Conservation (phyloP, 83 land plant species). For the Larix sibirica region DNA sequence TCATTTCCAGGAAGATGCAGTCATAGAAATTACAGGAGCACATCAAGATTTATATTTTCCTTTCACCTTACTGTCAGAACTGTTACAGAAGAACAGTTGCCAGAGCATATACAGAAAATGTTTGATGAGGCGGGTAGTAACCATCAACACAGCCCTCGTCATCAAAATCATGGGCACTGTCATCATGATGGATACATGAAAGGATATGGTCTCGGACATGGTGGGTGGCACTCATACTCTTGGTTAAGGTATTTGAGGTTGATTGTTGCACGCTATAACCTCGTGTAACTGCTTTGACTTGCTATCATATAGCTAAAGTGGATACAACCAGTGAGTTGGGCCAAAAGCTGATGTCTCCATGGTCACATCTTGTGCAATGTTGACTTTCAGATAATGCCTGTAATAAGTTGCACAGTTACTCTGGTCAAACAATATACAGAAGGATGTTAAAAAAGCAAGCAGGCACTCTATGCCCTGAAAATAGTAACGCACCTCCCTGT, state of each 20-base stretch:
- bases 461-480: no score
- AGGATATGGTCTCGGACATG: slow-evolving; percentile 48
- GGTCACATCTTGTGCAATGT: background rate
- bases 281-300: background rate
- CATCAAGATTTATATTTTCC: slow-evolving; percentile 18
- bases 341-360: background rate
- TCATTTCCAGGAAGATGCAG: slow-evolving; percentile 24
- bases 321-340: background rate
- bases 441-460: no score
- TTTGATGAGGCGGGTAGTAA: no score
- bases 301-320: background rate
- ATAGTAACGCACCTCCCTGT: no score
- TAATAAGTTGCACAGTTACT: no score
- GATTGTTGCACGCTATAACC: background rate
- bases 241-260: background rate
- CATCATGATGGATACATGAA: slow-evolving; percentile 22
- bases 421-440: no score
- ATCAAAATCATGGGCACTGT: slow-evolving; percentile 17
- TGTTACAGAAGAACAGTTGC: no score
- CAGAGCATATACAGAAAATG: no score
- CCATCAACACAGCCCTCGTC: background rate
- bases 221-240: slow-evolving; percentile 10
- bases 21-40: slow-evolving; percentile 22
- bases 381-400: no score
- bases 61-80: slow-evolving; percentile 12